Conservation (phyloP, 1,284 basidiomycete species). For the Tausonia pullulans region DNA sequence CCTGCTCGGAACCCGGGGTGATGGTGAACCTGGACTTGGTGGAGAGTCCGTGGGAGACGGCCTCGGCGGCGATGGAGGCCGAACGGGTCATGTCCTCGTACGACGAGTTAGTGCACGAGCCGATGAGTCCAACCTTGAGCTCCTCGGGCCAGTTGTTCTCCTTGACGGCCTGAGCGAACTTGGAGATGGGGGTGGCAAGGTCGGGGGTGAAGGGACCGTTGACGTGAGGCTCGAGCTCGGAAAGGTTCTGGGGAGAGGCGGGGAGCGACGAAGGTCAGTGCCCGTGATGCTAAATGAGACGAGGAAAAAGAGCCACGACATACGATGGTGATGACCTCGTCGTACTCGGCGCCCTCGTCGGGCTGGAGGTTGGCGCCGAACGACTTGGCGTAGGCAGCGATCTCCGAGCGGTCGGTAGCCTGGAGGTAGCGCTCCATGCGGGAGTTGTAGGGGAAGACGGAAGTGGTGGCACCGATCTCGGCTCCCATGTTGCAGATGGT, state of each 20-base stretch:
- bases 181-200: conserved; percentile 89
- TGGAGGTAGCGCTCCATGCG: conserved; percentile 90
- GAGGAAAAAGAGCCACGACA: neutral
- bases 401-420: conserved; percentile 80
- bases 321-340: conserved; percentile 84
- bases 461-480: conserved; percentile 98
- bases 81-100: conserved; percentile 99
- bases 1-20: conserved; percentile 96
- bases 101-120: conserved; percentile 99
- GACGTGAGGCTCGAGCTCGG: conserved; percentile 95
- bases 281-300: neutral
- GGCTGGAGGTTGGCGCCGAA: conserved; percentile 89
- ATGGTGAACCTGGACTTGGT: conserved; percentile 93
- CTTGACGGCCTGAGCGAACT: conserved; percentile 84
- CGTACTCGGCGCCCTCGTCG: conserved; percentile 85
- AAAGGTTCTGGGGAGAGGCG: conserved; percentile 55
- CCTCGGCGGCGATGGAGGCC: conserved; percentile 85
- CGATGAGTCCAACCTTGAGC: conserved; percentile 94
- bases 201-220: conserved; percentile 98
- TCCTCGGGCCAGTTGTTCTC: conserved; percentile 95
- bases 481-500: conserved; percentile 99
- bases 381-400: conserved; percentile 77
- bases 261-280: conserved; percentile 9
- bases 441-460: conserved; percentile 95
- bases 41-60: conserved; percentile 70